Evolutionary conservation across 1,284 basidiomycete species (phyloP).

Genomic region (Heterobasidion irregulare): DNA sequence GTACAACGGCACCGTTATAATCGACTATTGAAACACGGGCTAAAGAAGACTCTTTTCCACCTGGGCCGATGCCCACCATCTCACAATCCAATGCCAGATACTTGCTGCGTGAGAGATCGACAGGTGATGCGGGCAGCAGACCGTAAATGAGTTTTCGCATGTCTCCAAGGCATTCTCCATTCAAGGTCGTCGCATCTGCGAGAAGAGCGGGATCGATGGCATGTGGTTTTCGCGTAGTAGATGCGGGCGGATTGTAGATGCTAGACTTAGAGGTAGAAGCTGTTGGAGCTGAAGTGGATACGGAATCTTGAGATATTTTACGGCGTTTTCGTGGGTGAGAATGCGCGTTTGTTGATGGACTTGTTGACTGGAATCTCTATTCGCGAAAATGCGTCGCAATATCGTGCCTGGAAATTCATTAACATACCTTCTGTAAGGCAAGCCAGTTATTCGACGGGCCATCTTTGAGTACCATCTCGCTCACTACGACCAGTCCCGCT

Average conservation of each 20-base stretch:
- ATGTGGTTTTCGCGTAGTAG: background rate
- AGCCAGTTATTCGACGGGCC: background rate
- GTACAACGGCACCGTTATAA: constrained; percentile 72
- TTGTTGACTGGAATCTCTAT: background rate
- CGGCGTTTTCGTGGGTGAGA: background rate
- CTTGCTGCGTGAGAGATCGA: background rate
- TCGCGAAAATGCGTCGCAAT: background rate
- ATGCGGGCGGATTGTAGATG: background rate
- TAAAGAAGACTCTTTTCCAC: constrained; percentile 75
- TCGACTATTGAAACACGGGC: constrained; percentile 93
- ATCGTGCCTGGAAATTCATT: background rate
- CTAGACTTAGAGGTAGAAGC: background rate
- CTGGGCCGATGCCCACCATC: constrained; percentile 92
- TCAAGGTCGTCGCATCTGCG: background rate
- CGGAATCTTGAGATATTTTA: background rate
- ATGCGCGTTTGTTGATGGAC: background rate
- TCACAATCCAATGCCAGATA: constrained; percentile 70
- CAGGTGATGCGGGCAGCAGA: background rate
- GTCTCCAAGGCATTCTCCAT: background rate
- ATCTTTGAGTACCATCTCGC: background rate
- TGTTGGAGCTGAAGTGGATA: background rate
- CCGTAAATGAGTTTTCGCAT: background rate
- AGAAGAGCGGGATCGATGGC: background rate
- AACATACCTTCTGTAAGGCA: background rate
- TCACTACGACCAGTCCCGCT: too few relatives aligned